These are phyloP conservation scores for Sporisorium reilianum DNA, from an alignment of 1,284 basidiomycete species.

Conservation along the genomic window DNA sequence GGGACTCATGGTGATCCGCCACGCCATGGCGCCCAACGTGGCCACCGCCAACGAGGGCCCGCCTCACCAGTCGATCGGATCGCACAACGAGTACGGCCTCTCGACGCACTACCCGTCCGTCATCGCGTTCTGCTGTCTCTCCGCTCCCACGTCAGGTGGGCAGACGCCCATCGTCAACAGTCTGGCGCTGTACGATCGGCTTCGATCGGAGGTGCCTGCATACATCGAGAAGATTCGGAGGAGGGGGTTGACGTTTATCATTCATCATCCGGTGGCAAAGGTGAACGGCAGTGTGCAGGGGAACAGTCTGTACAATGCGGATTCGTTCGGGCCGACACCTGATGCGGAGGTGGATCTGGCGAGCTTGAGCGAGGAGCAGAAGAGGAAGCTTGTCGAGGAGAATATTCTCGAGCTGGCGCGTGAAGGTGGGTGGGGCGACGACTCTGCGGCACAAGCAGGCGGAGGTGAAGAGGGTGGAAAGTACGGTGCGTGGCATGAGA, in stretches of 20 bases:
- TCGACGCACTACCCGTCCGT: conserved; percentile 47
- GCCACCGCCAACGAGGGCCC: conserved; percentile 55
- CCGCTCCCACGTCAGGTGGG: conserved; percentile 34
- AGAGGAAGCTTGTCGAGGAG: conserved; percentile 40
- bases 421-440: conserved; percentile 43
- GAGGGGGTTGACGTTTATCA: conserved; percentile 45
- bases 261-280: conserved; percentile 46
- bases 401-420: conserved; percentile 43
- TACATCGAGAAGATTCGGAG: conserved; percentile 26
- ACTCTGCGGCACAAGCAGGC: not conserved
- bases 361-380: conserved; percentile 32
- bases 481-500: conserved; percentile 38
- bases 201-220: conserved; percentile 26
- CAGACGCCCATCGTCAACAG: conserved; percentile 55
- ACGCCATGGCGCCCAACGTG: conserved; percentile 41
- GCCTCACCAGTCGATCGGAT: conserved; percentile 44
- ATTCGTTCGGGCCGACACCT: conserved; percentile 41
- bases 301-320: conserved; percentile 42
- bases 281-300: conserved; percentile 45
- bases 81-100: conserved; percentile 54
- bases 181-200: conserved; percentile 41
- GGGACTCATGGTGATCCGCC: conserved; percentile 51
- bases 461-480: not conserved
- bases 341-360: conserved; percentile 22
- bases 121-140: conserved; percentile 53